Percentiles rank a stretch among this genome's conserved stretches.
These are phyloP conservation scores for Phytophthora tentaculata DNA, from an alignment of 352 stramenopile species.

Conservation along the genomic window DNA sequence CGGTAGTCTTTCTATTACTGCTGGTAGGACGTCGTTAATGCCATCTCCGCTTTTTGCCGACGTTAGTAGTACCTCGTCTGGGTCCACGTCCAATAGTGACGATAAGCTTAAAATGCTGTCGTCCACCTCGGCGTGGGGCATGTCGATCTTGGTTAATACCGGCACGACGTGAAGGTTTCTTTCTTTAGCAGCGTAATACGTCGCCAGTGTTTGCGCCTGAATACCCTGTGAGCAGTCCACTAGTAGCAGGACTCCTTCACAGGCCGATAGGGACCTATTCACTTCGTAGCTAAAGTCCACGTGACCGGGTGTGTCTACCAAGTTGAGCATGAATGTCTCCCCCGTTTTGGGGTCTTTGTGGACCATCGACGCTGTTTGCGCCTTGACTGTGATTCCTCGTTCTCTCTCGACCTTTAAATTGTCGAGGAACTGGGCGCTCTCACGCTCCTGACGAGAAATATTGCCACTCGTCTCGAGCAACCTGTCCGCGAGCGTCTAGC, in stretches of 20 bases:
- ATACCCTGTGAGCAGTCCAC: slow-evolving; percentile 98
- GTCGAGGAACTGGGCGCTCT: slow-evolving; percentile 90
- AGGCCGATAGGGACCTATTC: slow-evolving; percentile 94
- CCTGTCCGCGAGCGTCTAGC: slow-evolving; percentile 87
- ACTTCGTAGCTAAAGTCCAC: slow-evolving; percentile 99
- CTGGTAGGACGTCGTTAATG: slow-evolving; percentile 78
- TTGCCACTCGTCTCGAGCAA: slow-evolving; percentile 91
- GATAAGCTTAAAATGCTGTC: slow-evolving; percentile 84
- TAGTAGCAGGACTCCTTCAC: slow-evolving; percentile 97
- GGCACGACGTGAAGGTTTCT: slow-evolving; percentile 96
- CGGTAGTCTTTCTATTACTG: slow-evolving; percentile 82
- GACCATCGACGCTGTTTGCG: slow-evolving; percentile 97
- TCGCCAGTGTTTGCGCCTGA: slow-evolving; percentile 98
- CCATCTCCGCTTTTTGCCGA: slow-evolving; percentile 96
- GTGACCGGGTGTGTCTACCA: slow-evolving; percentile 97
- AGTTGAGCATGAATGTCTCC: slow-evolving; percentile 95
- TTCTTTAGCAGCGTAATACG: slow-evolving; percentile 96
- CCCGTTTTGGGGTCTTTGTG: slow-evolving; percentile 70
- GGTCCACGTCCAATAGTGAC: slow-evolving; percentile 89
- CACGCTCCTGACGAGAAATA: slow-evolving; percentile 85
- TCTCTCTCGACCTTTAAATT: slow-evolving; percentile 96
- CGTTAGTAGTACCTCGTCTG: slow-evolving; percentile 95
- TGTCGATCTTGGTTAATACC: slow-evolving; percentile 98
- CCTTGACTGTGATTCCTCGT: slow-evolving; percentile 99
- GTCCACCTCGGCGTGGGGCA: slow-evolving; percentile 95